Conservation (phyloP, 768 basidiomycete species). For the Psilocybe azurescens region DNA sequence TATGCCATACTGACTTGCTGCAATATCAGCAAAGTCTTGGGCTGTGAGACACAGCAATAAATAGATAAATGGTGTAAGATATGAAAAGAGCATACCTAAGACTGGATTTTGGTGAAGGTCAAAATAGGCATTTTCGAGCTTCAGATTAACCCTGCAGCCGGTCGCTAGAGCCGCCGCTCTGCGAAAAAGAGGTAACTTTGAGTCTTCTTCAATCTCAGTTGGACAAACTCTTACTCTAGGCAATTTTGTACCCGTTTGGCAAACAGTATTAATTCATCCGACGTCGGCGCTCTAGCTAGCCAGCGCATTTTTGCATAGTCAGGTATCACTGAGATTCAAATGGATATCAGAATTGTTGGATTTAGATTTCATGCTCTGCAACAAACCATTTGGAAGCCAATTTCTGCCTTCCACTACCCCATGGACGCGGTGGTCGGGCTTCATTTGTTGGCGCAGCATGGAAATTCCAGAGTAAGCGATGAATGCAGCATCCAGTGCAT, state of each 20-base stretch:
- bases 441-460: constrained; percentile 85
- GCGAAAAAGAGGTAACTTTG: neutral
- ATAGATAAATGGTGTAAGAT: neutral
- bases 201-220: neutral
- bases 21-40: constrained; percentile 55
- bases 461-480: constrained; percentile 82
- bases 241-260: constrained; percentile 68
- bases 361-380: neutral
- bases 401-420: constrained; percentile 75
- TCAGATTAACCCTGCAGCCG: constrained; percentile 55
- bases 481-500: constrained; percentile 89
- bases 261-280: constrained; percentile 57
- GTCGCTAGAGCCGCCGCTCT: constrained; percentile 76
- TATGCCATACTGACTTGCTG: constrained; percentile 50
- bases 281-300: constrained; percentile 71
- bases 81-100: constrained; percentile 43
- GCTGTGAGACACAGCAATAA: constrained; percentile 38
- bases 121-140: constrained; percentile 46
- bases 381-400: constrained; percentile 72
- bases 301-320: constrained; percentile 81
- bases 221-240: constrained; percentile 54
- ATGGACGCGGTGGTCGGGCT: constrained; percentile 80
- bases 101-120: constrained; percentile 65
- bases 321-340: constrained; percentile 68
- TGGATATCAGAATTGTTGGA: constrained; percentile 7